Evolutionary conservation across 176 grass and related monocot species (phyloP), one percentile per base, ranked within the genome.

Genomic region (Carex myosuroides): DNA sequence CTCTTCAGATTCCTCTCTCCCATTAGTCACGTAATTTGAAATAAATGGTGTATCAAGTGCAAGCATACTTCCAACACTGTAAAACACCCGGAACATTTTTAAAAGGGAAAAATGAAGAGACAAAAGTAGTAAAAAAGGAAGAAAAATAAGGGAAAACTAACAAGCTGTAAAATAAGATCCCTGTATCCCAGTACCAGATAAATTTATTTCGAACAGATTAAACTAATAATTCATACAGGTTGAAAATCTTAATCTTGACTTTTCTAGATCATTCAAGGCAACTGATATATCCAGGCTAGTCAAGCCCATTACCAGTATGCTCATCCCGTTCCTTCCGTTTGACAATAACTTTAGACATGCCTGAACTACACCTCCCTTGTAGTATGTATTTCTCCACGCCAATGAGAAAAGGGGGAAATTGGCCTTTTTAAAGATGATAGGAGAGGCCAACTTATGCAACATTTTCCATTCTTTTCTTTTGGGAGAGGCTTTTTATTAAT

Each of bases 31-130:
- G 83, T 79, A 80, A 84, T 90, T 91, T 70, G 90, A 24, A 85
- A 94, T 87, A 83, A 93, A 98, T 87, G 95, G 95, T 73, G 78
- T 94, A 80, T 98, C 92, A 63, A 98, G 79, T 69, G 92, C 95
- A 91, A 98, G 89, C 92, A 94, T 98, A 86, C 91, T 94, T 90
- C 92, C 91, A 56, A 91, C 84, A 93, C 95, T 98, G 89, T 79
- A 91, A 94, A 84, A 83, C 21, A 79, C 75, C 56, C 22, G 18
- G 13, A 48, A 54, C 10, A 24, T n/a, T n/a, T n/a, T n/a, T n/a
- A 6, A 53, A 50, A 54, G 18, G 1, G 14, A 2, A 3, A 56
- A 77, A 77, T 77, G 22, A 77, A 77, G 22, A 76, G 72, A 29
- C 21, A 54, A 14, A 75, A 29, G 72, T 56, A 17, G 6, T 55